These are phyloP conservation scores for Rhizopus stolonifer DNA, from an alignment of 371 early-diverging fungal species.

Conservation along the genomic window DNA sequence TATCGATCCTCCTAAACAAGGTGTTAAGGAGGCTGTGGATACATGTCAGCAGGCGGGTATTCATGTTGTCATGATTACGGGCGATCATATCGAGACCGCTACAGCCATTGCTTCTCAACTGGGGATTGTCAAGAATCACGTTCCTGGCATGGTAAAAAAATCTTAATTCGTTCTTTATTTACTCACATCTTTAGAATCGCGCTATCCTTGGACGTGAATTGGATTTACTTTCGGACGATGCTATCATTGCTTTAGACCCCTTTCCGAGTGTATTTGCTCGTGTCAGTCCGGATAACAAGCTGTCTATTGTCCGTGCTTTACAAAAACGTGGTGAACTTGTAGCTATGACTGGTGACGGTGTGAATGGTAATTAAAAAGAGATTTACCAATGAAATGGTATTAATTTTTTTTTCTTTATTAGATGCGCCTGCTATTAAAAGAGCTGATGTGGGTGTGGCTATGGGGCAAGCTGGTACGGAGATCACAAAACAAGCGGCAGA, in stretches of 20 bases:
- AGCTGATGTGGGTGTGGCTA: slow-evolving; percentile 96
- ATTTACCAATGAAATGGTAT: too few relatives aligned
- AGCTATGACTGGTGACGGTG: slow-evolving; percentile 88
- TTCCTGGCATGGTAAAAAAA: too few relatives aligned
- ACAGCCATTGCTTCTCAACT: slow-evolving; percentile 87
- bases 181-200: slow-evolving; percentile 49
- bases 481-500: slow-evolving; percentile 97
- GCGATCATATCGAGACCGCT: slow-evolving; percentile 89
- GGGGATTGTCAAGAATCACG: slow-evolving; percentile 79
- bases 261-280: slow-evolving; percentile 95
- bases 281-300: slow-evolving; percentile 94
- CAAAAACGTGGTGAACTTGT: slow-evolving; percentile 45
- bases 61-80: slow-evolving; percentile 90
- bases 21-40: slow-evolving; percentile 74
- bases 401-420: too few relatives aligned
- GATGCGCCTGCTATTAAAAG: slow-evolving; percentile 92
- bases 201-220: slow-evolving; percentile 87
- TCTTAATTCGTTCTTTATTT: too few relatives aligned
- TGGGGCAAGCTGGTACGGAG: slow-evolving; percentile 94
- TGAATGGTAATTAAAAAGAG: too few relatives aligned
- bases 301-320: slow-evolving; percentile 89
- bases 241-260: slow-evolving; percentile 72
- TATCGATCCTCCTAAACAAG: slow-evolving; percentile 88
- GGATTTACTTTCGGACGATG: slow-evolving; percentile 82
- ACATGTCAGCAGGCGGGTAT: slow-evolving; percentile 91